These are phyloP conservation scores for Pittosporum tobira DNA, from an alignment of 129 eudicot species.

Conservation along the genomic window DNA sequence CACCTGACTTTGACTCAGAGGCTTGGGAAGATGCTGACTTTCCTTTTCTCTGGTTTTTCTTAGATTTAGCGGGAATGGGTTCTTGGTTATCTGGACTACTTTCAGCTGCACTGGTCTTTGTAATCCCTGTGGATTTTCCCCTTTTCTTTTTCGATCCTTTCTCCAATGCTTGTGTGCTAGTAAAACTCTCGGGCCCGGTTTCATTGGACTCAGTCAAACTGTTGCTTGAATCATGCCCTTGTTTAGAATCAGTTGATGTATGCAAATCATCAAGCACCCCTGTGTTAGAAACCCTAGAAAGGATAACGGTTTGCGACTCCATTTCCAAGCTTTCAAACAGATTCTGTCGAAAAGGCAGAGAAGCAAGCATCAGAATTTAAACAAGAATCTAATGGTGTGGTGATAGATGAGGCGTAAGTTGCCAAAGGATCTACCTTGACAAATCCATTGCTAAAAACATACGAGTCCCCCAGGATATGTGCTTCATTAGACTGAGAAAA, in stretches of 20 bases:
- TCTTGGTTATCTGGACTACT: constrained; percentile 50
- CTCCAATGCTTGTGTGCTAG: constrained; percentile 47
- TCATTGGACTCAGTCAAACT: constrained; percentile 42
- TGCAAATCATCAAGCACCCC: constrained; percentile 25
- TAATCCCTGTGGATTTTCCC: constrained; percentile 55
- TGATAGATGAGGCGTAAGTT: neutral
- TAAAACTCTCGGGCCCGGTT: constrained; percentile 32
- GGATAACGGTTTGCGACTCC: constrained; percentile 47
- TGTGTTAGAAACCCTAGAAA: constrained; percentile 22
- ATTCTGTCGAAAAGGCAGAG: constrained; percentile 32
- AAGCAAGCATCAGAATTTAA: neutral
- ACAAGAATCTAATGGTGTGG: neutral
- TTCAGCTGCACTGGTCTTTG: constrained; percentile 39
- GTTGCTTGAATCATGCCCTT: constrained; percentile 37
- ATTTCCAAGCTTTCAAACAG: constrained; percentile 71
- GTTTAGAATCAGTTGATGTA: constrained; percentile 32
- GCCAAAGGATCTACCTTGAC: constrained; percentile 57
- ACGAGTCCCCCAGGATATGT: constrained; percentile 70
- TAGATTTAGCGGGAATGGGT: constrained; percentile 52
- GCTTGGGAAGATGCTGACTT: constrained; percentile 43
- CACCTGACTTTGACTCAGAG: constrained; percentile 53
- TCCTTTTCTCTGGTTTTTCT: constrained; percentile 77
- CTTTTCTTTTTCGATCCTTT: constrained; percentile 73
- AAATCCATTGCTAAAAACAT: constrained; percentile 61
- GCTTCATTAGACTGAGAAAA: constrained; percentile 65